Evolutionary conservation across 2,329 filamentous ascomycete species (phyloP).

Genomic region (Verticillium nubilum): DNA sequence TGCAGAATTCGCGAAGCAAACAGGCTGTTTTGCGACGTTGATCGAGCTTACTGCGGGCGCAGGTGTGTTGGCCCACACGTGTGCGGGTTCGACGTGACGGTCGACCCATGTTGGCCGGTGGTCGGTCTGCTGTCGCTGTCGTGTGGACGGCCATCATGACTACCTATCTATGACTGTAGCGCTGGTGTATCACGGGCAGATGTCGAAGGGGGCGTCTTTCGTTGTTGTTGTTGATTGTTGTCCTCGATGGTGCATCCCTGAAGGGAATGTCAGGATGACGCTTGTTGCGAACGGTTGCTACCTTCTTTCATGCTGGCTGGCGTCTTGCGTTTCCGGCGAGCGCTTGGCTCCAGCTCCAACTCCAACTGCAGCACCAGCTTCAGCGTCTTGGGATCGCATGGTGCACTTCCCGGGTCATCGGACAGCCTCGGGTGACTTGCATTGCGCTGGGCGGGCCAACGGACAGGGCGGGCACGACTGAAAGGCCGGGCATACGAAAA

Average conservation of each 20-base stretch:
- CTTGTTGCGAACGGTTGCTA: background rate
- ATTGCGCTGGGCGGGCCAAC: background rate
- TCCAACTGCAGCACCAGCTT: background rate
- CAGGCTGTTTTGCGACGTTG: background rate
- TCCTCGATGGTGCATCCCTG: background rate
- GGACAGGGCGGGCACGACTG: background rate
- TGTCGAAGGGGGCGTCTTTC: too few species aligned
- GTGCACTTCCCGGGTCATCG: slow-evolving; percentile 1
- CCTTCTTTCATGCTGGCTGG: background rate
- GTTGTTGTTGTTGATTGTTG: background rate
- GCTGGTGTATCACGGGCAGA: background rate
- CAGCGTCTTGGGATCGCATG: background rate
- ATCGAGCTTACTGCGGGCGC: background rate
- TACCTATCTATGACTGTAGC: too few species aligned
- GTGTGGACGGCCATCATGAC: background rate
- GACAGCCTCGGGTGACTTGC: slow-evolving; percentile 7
- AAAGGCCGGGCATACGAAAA: background rate
- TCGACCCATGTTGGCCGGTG: background rate
- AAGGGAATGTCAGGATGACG: background rate
- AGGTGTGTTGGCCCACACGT: background rate
- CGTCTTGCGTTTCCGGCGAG: background rate
- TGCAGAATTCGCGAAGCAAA: background rate
- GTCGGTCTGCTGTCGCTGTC: background rate
- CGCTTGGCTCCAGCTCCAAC: background rate
- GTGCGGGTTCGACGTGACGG: background rate